Evolutionary conservation across 208 protist species (phyloP).

Genomic region (Tritrichomonas musculus): DNA sequence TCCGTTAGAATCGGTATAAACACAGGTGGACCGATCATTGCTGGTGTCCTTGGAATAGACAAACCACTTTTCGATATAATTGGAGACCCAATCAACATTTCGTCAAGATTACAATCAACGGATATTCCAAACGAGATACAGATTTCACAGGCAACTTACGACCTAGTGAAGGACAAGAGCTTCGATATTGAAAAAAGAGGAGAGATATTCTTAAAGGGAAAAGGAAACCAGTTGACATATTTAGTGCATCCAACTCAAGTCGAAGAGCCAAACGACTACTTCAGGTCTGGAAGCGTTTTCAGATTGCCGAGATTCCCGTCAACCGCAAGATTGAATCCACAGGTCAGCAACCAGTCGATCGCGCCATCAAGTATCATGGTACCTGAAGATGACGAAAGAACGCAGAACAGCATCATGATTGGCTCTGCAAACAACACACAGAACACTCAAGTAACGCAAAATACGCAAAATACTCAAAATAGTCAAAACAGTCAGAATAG

Average conservation of each 20-base stretch:
- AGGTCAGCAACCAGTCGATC: no score
- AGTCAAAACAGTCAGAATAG: no score
- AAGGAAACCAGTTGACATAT: not conserved
- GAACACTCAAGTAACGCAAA: no score
- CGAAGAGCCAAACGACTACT: no score
- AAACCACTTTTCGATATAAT: conserved; percentile 29
- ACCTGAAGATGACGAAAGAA: no score
- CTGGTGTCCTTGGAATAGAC: conserved; percentile 8
- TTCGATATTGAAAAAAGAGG: conserved; percentile 23
- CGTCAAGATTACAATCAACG: not conserved
- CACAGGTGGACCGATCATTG: conserved; percentile 11
- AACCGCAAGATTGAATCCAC: no score
- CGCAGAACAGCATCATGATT: no score
- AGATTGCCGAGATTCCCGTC: no score
- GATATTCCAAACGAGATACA: not conserved
- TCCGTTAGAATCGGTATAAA: conserved; percentile 9
- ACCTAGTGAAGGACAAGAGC: not conserved
- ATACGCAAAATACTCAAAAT: no score
- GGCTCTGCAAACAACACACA: no score
- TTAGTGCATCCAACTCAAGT: not conserved
- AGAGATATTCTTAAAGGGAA: not conserved
- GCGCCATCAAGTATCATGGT: no score
- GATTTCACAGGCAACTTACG: not conserved
- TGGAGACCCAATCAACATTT: conserved; percentile 13
- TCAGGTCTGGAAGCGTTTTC: no score